Percentiles rank a stretch among this genome's conserved stretches.
phyloP scores from a whole-genome alignment of 78 protist genomes.

The Protostelium mycophagum region DNA sequence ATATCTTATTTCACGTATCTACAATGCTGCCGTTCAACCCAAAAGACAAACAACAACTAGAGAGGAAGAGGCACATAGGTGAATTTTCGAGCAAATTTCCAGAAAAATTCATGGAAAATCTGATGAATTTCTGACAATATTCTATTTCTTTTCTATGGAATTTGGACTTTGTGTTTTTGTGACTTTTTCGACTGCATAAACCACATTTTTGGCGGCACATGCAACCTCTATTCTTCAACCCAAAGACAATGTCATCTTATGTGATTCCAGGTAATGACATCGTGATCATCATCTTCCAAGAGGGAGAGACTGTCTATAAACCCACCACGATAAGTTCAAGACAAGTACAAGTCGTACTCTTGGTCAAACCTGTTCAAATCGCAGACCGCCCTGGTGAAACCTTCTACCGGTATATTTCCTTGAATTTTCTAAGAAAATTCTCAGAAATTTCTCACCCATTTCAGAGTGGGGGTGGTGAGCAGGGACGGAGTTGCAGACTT shows the following conservation, averaged over 20 bases:
- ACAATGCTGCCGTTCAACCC: constrained; percentile 53
- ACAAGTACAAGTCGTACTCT: constrained; percentile 58
- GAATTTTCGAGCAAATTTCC: not conserved
- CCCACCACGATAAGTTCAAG: constrained; percentile 63
- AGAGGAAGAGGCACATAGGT: not conserved
- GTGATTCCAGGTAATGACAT: constrained; percentile 67
- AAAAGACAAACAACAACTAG: constrained; percentile 51
- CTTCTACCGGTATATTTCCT: constrained; percentile 24
- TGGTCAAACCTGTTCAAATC: constrained; percentile 32
- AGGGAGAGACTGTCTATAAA: constrained; percentile 49
- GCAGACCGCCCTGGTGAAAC: constrained; percentile 42
- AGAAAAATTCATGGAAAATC: no score
- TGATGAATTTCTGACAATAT: no score
- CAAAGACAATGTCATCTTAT: no score
- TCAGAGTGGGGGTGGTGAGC: constrained; percentile 29
- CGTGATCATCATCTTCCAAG: constrained; percentile 53
- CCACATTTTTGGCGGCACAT: no score
- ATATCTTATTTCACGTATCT: constrained; percentile 62
- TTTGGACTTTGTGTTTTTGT: not conserved
- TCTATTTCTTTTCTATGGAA: not conserved
- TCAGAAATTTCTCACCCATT: not conserved
- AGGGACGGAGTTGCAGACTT: constrained; percentile 42
- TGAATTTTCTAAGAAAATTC: not conserved
- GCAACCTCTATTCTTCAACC: no score
- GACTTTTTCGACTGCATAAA: constrained; percentile 32